Conservation (phyloP, 2,329 filamentous ascomycete species). For the Sporothrix phasma region DNA sequence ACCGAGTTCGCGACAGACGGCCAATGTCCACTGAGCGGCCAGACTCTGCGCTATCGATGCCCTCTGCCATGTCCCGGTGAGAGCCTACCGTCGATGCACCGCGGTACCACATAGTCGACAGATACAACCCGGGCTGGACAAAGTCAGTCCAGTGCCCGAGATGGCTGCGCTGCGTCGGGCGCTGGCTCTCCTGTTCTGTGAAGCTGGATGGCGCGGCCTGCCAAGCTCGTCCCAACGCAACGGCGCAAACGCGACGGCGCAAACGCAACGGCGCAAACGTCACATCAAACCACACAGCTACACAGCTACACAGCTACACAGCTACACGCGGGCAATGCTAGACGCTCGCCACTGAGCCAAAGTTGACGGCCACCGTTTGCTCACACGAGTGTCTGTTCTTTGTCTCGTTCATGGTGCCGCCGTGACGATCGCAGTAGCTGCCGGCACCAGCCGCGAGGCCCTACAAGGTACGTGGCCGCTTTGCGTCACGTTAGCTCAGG, state of each 20-base stretch:
- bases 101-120: too few species aligned
- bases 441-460: background rate
- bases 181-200: too few species aligned
- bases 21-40: background rate
- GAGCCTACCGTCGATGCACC: too few species aligned
- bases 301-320: too few species aligned
- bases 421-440: background rate
- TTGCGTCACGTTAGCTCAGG: slow-evolving; percentile 1
- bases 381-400: background rate
- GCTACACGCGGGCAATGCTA: background rate
- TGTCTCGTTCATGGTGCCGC: background rate
- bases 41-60: background rate
- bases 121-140: too few species aligned
- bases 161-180: too few species aligned
- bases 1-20: background rate
- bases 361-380: too few species aligned
- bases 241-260: too few species aligned
- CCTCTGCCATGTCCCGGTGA: background rate
- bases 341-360: background rate
- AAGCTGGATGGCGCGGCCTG: background rate
- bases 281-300: slow-evolving; percentile 1
- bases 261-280: background rate
- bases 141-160: too few species aligned
- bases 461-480: background rate
- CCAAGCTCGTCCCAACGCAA: background rate